Base-by-base conservation (phyloP, 805 yeast species). In the Lipomyces orientalis region DNA sequence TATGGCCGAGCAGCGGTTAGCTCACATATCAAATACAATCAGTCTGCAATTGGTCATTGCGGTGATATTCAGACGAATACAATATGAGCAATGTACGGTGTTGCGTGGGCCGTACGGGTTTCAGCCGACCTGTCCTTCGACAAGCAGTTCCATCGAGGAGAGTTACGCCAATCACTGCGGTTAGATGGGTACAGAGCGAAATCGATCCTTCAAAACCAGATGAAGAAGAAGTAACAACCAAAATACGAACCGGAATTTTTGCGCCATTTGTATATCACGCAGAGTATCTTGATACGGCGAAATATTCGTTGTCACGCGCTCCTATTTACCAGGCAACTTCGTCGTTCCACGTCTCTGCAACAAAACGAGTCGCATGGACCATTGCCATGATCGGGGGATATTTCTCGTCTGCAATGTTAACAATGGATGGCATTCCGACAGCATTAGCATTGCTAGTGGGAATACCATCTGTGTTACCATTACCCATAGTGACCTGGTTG, bases 401-500 rank as follows among this genome's bases (percentile, higher is more conserved):
- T 60, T 67, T 66, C 39, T 63, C 71, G 29, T 12, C 61, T 9
- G 72, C 69, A 25, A 62, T 69, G 67, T 9, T 64, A 39, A 65
- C 66, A 16, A 71, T 72, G 67, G 74, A 64, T 39, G 83, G 87
- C 58, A 83, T 87, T 61, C 83, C 84, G 64, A 85, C 84, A 4
- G 79, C 83, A 19, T 79, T 86, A 68, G 85, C 86, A 1, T 71
- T 78, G 51, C 54, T 79, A 4, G 77, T 82, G 33, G 79, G 83
- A 0, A 73, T 84, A 4, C 71, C 87, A 3, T 74, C 86, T 0
- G 75, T 85, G 1, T 68, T 86, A 16, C 89, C 91, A 3, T 77
- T 85, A 1, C 95, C 96, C 0, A 76, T 87, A 1, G 79, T 85
- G 1, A 81, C 81, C 22, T 87, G 82, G 74, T 81, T 86, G 61